Conservation (phyloP, 306 rosid species). For the Vachellia pachyceras region DNA sequence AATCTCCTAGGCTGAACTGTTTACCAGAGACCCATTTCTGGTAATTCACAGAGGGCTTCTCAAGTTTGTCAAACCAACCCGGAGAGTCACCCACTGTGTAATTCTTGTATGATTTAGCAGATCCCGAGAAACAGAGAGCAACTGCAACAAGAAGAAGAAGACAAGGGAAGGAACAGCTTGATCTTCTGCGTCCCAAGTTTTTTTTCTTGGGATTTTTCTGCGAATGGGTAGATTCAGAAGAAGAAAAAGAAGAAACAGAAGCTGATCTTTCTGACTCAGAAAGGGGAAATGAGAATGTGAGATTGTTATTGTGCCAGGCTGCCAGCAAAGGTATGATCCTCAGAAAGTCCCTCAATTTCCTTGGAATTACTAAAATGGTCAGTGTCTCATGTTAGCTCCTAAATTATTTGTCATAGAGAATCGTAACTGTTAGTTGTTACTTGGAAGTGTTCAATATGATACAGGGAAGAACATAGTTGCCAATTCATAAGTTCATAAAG, state of each 20-base stretch:
- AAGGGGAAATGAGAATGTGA: constrained; percentile 38
- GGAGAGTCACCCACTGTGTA: constrained; percentile 89
- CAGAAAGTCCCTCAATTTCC: constrained; percentile 30
- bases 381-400: background rate
- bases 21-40: constrained; percentile 79
- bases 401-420: background rate
- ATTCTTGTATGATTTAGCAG: constrained; percentile 75
- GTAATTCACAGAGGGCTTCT: constrained; percentile 63
- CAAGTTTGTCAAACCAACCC: constrained; percentile 80
- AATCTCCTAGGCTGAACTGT: constrained; percentile 84
- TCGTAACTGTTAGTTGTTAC: background rate
- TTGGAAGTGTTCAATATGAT: background rate
- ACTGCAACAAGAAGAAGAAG: constrained; percentile 27
- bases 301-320: constrained; percentile 41
- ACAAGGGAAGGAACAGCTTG: background rate
- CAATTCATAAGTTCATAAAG: background rate
- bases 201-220: constrained; percentile 38
- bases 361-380: constrained; percentile 48
- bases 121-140: constrained; percentile 45
- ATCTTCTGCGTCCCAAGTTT: constrained; percentile 44
- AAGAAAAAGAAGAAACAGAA: background rate
- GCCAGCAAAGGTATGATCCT: constrained; percentile 41
- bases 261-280: background rate
- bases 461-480: background rate
- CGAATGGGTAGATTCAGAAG: background rate